Evolutionary conservation across 768 basidiomycete species (phyloP).

Genomic region (Lactarius hengduanensis): DNA sequence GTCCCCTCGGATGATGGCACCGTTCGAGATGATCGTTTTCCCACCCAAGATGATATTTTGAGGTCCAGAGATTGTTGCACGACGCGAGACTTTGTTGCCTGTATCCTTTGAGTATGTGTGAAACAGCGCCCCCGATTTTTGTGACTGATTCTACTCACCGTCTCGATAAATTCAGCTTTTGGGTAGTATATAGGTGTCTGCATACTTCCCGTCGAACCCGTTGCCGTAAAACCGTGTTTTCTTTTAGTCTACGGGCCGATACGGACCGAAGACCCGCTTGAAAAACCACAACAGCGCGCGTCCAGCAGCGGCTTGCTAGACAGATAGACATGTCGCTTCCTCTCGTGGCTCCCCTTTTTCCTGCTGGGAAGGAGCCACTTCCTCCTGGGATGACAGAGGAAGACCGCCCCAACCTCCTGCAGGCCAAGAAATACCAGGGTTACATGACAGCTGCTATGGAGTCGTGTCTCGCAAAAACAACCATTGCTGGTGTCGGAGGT

Average conservation of each 20-base stretch:
- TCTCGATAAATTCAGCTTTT: constrained; percentile 85
- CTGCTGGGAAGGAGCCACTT: constrained; percentile 83
- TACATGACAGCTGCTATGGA: constrained; percentile 74
- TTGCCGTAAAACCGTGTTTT: neutral
- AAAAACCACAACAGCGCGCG: neutral
- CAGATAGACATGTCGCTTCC: constrained; percentile 31
- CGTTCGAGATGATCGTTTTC: constrained; percentile 91
- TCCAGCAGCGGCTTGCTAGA: neutral
- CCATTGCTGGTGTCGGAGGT: constrained; percentile 82
- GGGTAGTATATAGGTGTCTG: constrained; percentile 77
- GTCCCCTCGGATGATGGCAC: constrained; percentile 92
- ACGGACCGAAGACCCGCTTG: neutral
- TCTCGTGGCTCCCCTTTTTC: constrained; percentile 68
- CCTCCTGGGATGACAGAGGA: constrained; percentile 83
- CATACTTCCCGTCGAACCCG: constrained; percentile 39
- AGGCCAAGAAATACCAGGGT: constrained; percentile 76
- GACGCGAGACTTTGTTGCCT: constrained; percentile 92
- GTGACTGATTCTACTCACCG: constrained; percentile 43
- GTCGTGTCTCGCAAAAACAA: constrained; percentile 82
- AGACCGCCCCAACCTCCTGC: constrained; percentile 62
- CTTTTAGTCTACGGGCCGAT: neutral
- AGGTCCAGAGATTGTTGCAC: constrained; percentile 88
- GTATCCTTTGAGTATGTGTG: constrained; percentile 62
- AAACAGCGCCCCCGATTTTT: neutral
- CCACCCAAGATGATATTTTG: constrained; percentile 97